Evolutionary conservation across 2,329 filamentous ascomycete genomes (phyloP), one percentile per base, ranked within the genome.

Genomic region (Trichoderma simmonsii): DNA sequence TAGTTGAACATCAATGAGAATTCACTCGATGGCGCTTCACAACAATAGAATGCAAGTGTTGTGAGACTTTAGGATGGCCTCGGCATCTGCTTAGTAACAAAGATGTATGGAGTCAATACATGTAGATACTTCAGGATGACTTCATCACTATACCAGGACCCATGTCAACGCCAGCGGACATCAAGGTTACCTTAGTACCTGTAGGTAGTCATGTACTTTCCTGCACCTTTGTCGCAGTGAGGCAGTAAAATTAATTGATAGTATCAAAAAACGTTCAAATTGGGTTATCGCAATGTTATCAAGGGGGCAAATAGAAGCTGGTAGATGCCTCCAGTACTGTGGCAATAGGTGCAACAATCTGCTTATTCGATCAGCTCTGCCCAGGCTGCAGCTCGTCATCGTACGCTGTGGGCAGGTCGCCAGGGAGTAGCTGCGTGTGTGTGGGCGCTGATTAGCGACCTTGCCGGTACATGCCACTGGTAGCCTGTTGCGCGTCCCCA

Each of bases 401-500:
- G 66, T 69, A 62, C n/a, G 39, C 66, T 60, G n/a, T 61, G 26
- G 36, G 14, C 36, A 18, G 34, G 34, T 14, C 32, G 32, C 30
- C 26, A n/a, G 24, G 60, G 34, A 62, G 24, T 43, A 6, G 15
- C 21, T 28, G 6, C 24, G 59, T 30, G 30, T n/a, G 59, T 30
- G 32, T 32, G 59, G 7, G 59, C 59, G 28, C 18, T 28, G 60
- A 43, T 43, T 26, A 24, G 59, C 32, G n/a, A n/a, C 60, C 26
- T 28, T 36, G 34, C 60, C 21, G 56, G 56, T 59, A 59, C 56
- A 28, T 18, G 18, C 34, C 15, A 59, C 28, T 12, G 30, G 43
- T 24, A 36, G 66, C 39, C 57, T 65, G 71, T 73, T 74, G 73
- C 73, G 73, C 72, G 73, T 73, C 73, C 43, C 57, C 36, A 56